Base-by-base conservation (phyloP, 2,329 filamentous ascomycete species). In the Colletotrichum aenigma region DNA sequence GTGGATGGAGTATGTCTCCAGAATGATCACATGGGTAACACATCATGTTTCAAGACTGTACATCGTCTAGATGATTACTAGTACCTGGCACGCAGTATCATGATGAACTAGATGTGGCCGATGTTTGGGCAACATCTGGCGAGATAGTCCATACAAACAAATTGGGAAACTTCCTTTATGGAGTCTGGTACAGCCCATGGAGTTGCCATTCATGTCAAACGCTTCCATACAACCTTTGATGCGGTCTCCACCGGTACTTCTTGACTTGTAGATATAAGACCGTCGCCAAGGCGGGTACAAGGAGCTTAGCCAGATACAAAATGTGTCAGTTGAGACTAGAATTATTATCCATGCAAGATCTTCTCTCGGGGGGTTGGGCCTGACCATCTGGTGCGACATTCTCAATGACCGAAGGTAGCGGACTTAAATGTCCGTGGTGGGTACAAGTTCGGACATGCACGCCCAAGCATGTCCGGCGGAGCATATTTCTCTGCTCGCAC, bases 301-400 rank as follows among this genome's bases (percentile, higher is more conserved):
- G 3, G n/a, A 21, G 43, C 43, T 48, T 3, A 48, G 18, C n/a
- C 10, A 52, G 10, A 52, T 13, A 4, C 2, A 6, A 21, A 0
- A 52, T 21, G 43, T 7, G 10, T 24, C 3, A 52, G 6, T 52
- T 24, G 10, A 52, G 6, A 21, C 6, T 4, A 52, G n/a, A 24
- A n/a, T 52, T n/a, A 24, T 24, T 52, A 1, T 21, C 6, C 7
- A 52, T 52, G 1, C 43, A 7, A 52, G 0, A 7, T 13, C 10
- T 52, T n/a, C 3, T 7, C 18, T 8, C 43, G n/a, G 2, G n/a
- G 10, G 10, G 43, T 7, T 13, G 0, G 1, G 0, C 2, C 7
- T 48, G 1, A 48, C 21, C 6, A n/a, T 21, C 3, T 6, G 6
- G 3, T 48, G 2, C 18, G 18, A 48, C 9, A 18, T n/a, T 43